Evolutionary conservation across 805 yeast species (phyloP), one percentile per base, ranked within the genome.

Genomic region (Blastobotrys muscicola): DNA sequence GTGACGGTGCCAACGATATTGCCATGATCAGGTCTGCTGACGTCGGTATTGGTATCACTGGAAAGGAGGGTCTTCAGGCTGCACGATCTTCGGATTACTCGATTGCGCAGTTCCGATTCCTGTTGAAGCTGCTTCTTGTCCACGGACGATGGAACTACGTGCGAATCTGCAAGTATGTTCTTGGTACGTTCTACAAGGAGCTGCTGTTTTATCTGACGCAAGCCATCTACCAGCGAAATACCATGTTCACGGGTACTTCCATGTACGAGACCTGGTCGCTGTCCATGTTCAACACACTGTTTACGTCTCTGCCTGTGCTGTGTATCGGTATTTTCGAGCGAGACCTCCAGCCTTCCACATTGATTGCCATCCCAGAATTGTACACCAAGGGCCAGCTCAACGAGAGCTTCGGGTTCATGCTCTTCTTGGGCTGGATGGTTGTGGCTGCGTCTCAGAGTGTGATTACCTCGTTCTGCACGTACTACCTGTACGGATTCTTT

Each of bases 11-110:
- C 2, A 92, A 92, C 59, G 99, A 92, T 63, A 89, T 92, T 59
- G 97, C 99, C 1, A 92, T 92, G 99, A 92, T 92, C 49, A 97
- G 92, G 66, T 82, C 94, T 57, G 99, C 99, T 0, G 97, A 92
- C 62, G 86, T 92, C 44, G 99, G 99, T 26, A 76, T 92, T 49
- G 98, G 98, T 26, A 92, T 92, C 42, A 89, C 97, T 1, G 99
- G 98, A 32, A 84, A 82, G 53, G 98, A 92, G 64, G 98, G 98
- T 1, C 67, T 92, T 36, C 98, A 92, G 57, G 98, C 98, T 0
- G 95, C 98, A 0, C 71, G 98, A 54, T 74, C 95, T 0, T 80
- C 97, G 0, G 99, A 92, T 63, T 92, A 85, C 57, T 81, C 97
- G 1, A 83, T 92, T 59, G 99, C 94, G 0, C 98, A 92, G 60